A percentile compares a stretch with the other conserved stretches of the same genome.
These are phyloP conservation scores for Taiozyma sp. DNA, from an alignment of 1,139 yeast genomes.

Conservation along the genomic window DNA sequence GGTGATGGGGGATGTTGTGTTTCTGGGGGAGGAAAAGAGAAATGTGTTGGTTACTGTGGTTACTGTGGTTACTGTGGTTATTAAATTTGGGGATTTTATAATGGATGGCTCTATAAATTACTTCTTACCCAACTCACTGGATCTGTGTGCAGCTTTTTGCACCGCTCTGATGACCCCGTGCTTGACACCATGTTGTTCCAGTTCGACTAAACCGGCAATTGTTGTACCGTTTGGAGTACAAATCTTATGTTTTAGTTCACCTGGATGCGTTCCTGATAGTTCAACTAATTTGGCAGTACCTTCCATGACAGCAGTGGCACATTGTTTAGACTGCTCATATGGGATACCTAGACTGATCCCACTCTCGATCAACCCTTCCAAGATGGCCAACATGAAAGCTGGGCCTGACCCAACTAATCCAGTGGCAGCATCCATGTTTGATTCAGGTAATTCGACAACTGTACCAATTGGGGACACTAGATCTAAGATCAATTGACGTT, in stretches of 20 bases:
- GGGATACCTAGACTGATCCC: constrained; percentile 96
- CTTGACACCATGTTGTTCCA: constrained; percentile 91
- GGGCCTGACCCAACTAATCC: constrained; percentile 96
- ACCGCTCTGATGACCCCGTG: constrained; percentile 84
- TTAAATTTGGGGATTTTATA: too few relatives aligned
- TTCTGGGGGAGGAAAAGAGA: background rate
- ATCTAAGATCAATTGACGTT: constrained; percentile 49
- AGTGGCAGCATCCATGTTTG: constrained; percentile 95
- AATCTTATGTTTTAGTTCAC: constrained; percentile 77
- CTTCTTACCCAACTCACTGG: constrained; percentile 73
- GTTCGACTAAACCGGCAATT: constrained; percentile 85
- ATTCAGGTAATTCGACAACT: constrained; percentile 73
- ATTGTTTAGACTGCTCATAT: constrained; percentile 70
- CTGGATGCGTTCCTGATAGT: constrained; percentile 82
- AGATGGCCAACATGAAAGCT: constrained; percentile 83
- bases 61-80: too few relatives aligned
- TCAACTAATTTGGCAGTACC: constrained; percentile 96
- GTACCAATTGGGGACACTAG: constrained; percentile 62
- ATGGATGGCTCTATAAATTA: constrained; percentile 16
- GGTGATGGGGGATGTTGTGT: constrained; percentile 1
- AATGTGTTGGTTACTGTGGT: too few relatives aligned
- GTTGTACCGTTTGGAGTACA: constrained; percentile 99
- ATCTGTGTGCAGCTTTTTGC: constrained; percentile 84
- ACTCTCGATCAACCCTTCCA: constrained; percentile 92
- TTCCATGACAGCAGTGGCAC: constrained; percentile 94